Evolutionary conservation across 139 green algal genomes (phyloP).

Genomic region (Micractinium conductrix): DNA sequence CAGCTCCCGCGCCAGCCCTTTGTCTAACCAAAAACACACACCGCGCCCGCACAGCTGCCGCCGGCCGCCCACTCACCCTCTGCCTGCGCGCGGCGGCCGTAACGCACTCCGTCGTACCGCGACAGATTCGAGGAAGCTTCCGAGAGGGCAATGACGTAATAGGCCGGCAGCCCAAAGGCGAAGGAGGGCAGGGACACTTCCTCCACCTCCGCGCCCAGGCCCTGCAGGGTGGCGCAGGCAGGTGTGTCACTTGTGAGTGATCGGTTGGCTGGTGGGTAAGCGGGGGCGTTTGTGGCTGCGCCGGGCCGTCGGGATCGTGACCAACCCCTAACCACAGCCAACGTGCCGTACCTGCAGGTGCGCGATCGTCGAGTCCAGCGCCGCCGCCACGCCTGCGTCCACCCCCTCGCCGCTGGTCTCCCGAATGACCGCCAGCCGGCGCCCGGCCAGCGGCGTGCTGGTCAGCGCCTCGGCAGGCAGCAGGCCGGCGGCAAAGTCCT

Average conservation of each 20-base stretch:
- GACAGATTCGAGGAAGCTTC: conserved; percentile 97
- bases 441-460: conserved; percentile 70
- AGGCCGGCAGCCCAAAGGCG: conserved; percentile 86
- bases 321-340: too few relatives aligned
- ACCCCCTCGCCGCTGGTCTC: conserved; percentile 90
- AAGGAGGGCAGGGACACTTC: conserved; percentile 83
- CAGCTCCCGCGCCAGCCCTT: neutral
- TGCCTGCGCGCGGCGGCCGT: conserved; percentile 61
- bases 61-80: conserved; percentile 17
- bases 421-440: conserved; percentile 73
- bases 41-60: neutral
- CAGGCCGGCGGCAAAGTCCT: conserved; percentile 63
- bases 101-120: conserved; percentile 96
- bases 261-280: too few relatives aligned
- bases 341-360: too few relatives aligned
- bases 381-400: conserved; percentile 41
- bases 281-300: too few relatives aligned
- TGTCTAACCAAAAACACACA: neutral
- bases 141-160: conserved; percentile 94
- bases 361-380: too few relatives aligned
- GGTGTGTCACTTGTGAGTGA: too few relatives aligned
- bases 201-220: conserved; percentile 80
- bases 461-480: conserved; percentile 43
- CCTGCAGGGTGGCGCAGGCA: too few relatives aligned
- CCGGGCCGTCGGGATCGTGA: too few relatives aligned